Conservation (phyloP, 2,329 filamentous ascomycete genomes). For the Fusarium austroafricanum region DNA sequence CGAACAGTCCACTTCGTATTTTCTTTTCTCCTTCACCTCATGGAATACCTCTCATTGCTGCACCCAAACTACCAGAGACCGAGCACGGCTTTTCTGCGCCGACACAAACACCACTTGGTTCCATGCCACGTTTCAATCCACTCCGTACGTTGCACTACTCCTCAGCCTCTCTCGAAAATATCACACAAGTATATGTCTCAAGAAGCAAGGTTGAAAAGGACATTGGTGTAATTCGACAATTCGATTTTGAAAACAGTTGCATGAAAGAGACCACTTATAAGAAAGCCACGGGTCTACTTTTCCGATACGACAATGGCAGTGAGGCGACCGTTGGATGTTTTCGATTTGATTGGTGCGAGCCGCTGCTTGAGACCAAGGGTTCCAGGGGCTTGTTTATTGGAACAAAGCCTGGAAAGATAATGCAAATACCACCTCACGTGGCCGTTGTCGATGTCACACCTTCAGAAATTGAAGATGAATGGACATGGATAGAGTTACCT, state of each 20-base stretch:
- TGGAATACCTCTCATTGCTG: constrained; percentile 4
- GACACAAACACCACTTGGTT: background rate
- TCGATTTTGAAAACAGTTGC: background rate
- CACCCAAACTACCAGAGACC: background rate
- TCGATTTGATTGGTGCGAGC: background rate
- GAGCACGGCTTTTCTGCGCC: fast-evolving
- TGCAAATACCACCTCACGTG: background rate
- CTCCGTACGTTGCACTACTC: background rate
- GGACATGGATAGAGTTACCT: background rate
- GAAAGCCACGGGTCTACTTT: constrained; percentile 4
- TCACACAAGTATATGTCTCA: background rate
- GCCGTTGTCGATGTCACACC: fast-evolving
- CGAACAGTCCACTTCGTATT: background rate
- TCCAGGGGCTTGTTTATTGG: background rate
- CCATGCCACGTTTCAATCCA: background rate
- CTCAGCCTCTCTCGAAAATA: background rate
- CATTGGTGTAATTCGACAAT: background rate
- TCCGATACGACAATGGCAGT: background rate
- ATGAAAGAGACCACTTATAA: background rate
- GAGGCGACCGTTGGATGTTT: constrained; percentile 16
- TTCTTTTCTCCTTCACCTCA: constrained; percentile 1
- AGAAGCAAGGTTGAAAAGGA: background rate
- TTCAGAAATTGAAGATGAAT: background rate
- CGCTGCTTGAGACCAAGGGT: background rate
- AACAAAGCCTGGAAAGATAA: background rate